These are phyloP conservation scores for Infundibulicybe gibba DNA, from an alignment of 768 basidiomycete genomes.

Conservation along the genomic window DNA sequence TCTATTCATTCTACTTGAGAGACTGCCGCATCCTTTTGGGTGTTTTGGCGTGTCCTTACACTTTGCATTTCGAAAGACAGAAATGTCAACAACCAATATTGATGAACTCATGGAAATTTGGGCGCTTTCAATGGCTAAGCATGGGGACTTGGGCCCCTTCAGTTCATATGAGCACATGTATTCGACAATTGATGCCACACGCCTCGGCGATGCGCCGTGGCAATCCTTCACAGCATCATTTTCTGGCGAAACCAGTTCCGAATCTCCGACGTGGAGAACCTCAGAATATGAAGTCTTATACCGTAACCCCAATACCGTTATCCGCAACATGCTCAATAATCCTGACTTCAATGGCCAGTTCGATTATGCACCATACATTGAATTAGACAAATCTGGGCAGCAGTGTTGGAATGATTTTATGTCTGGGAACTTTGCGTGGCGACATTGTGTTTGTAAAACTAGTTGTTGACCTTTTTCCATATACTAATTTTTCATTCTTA, in stretches of 20 bases:
- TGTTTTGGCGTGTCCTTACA: no score
- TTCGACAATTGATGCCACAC: constrained; percentile 18
- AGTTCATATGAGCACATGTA: constrained; percentile 15
- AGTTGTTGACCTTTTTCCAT: not conserved
- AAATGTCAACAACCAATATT: constrained; percentile 12
- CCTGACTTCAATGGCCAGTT: constrained; percentile 21
- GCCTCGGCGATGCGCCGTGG: constrained; percentile 10
- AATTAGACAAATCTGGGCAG: constrained; percentile 12
- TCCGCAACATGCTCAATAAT: constrained; percentile 19
- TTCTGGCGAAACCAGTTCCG: not conserved
- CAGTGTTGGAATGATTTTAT: constrained; percentile 24
- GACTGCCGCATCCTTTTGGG: no score
- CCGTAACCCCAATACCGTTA: constrained; percentile 15
- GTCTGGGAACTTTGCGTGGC: constrained; percentile 28
- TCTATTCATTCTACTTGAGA: no score
- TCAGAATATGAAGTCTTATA: constrained; percentile 16
- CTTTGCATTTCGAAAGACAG: constrained; percentile 10
- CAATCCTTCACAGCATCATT: not conserved
- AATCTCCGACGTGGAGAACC: constrained; percentile 18
- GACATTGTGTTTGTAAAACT: constrained; percentile 10
- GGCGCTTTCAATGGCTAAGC: constrained; percentile 7
- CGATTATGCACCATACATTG: constrained; percentile 19
- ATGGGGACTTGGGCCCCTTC: constrained; percentile 14
- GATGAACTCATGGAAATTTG: constrained; percentile 11
- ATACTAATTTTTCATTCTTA: not conserved